phyloP scores from a whole-genome alignment of 345 rosid species.

The Eucalyptus tenuipes region DNA sequence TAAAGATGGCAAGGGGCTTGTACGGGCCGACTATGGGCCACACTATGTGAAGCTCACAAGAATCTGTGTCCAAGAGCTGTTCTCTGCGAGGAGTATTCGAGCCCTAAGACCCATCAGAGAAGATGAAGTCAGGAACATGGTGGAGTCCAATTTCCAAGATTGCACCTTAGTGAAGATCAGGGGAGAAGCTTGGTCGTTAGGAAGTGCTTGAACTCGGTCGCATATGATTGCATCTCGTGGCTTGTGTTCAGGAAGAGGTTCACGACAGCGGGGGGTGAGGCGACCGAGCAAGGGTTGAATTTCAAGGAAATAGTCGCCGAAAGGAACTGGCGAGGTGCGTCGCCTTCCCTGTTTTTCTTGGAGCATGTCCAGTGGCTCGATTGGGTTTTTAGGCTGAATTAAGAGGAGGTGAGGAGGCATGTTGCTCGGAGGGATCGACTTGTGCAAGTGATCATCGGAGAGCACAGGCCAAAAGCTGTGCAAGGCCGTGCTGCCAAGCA shows the following conservation, averaged over 20 bases:
- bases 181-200: constrained; percentile 36
- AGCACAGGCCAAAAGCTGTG: constrained; percentile 42
- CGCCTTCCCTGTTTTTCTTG: constrained; percentile 35
- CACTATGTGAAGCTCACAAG: constrained; percentile 86
- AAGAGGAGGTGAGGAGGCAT: constrained; percentile 59
- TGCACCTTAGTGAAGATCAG: constrained; percentile 40
- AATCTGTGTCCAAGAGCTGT: constrained; percentile 78
- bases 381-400: constrained; percentile 75
- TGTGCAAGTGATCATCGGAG: constrained; percentile 70
- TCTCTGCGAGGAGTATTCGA: constrained; percentile 65
- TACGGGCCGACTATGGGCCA: constrained; percentile 94
- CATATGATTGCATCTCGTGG: constrained; percentile 87
- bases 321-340: constrained; percentile 60
- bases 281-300: constrained; percentile 72
- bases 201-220: constrained; percentile 71
- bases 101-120: constrained; percentile 77
- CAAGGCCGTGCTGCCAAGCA: constrained; percentile 15
- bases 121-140: constrained; percentile 87
- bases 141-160: constrained; percentile 53
- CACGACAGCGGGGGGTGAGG: constrained; percentile 40
- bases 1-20: constrained; percentile 71
- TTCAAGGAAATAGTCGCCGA: constrained; percentile 70
- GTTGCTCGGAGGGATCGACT: constrained; percentile 64
- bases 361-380: constrained; percentile 94
- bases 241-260: constrained; percentile 81